These are phyloP conservation scores for Cornus kousa DNA, from an alignment of 148 eudicot species.

Conservation along the genomic window DNA sequence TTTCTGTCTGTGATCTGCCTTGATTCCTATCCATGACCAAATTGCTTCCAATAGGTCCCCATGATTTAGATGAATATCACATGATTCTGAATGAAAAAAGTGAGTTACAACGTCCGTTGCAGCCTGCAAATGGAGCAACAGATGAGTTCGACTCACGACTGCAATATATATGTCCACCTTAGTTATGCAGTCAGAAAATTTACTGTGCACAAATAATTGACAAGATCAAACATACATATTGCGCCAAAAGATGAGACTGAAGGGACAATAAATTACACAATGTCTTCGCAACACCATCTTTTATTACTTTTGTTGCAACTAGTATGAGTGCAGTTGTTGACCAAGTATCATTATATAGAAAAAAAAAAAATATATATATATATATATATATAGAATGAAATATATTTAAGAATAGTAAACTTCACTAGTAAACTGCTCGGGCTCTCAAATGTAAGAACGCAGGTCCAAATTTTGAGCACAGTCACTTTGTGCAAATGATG, in stretches of 20 bases:
- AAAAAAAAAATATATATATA: too few relatives aligned
- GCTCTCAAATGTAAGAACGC: too few relatives aligned
- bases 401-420: too few relatives aligned
- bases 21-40: slow-evolving; percentile 93
- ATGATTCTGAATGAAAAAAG: slow-evolving; percentile 67
- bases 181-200: not conserved
- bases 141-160: not conserved
- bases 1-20: slow-evolving; percentile 70
- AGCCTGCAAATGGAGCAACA: slow-evolving; percentile 45
- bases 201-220: not conserved
- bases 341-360: too few relatives aligned
- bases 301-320: too few relatives aligned
- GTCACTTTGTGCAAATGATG: too few relatives aligned
- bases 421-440: too few relatives aligned
- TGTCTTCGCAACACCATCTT: too few relatives aligned
- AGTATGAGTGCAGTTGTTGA: too few relatives aligned
- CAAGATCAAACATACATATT: not conserved
- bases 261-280: not conserved
- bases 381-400: too few relatives aligned
- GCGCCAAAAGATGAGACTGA: not conserved
- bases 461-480: too few relatives aligned
- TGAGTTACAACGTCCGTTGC: slow-evolving; percentile 61
- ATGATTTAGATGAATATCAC: slow-evolving; percentile 91
- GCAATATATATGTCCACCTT: not conserved
- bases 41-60: slow-evolving; percentile 79